Evolutionary conservation across 2,329 filamentous ascomycete species (phyloP).

Genomic region (Sporothrix dimorphospora): DNA sequence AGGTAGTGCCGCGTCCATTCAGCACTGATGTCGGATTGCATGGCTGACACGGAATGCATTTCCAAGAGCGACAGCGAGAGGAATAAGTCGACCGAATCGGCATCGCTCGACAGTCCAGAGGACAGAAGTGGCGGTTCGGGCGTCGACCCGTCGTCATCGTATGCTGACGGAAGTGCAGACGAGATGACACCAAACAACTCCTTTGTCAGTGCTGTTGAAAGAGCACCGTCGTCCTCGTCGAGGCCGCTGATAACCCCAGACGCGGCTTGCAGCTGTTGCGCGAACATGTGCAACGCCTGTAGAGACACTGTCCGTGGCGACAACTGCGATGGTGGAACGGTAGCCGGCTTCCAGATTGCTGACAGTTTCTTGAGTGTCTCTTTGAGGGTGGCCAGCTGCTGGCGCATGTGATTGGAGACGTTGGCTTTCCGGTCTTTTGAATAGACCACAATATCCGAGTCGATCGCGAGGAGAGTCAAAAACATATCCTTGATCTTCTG

Average conservation of each 20-base stretch:
- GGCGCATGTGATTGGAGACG: constrained; percentile 67
- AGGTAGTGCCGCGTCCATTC: constrained; percentile 56
- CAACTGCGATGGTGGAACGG: constrained; percentile 42
- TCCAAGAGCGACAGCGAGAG: constrained; percentile 57
- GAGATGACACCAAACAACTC: constrained; percentile 52
- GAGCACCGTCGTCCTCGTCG: constrained; percentile 46
- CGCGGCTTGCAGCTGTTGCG: constrained; percentile 54
- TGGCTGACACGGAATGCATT: constrained; percentile 53
- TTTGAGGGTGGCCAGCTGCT: constrained; percentile 59
- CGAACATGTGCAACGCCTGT: constrained; percentile 63
- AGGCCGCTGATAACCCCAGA: constrained; percentile 44
- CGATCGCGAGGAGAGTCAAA: constrained; percentile 54
- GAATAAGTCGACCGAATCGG: constrained; percentile 47
- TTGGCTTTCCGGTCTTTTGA: constrained; percentile 68
- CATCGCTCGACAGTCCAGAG: constrained; percentile 40
- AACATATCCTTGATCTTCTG: constrained; percentile 61
- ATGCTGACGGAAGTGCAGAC: constrained; percentile 38
- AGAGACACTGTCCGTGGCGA: constrained; percentile 67
- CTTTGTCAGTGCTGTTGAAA: constrained; percentile 54
- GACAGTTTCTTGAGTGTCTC: constrained; percentile 52
- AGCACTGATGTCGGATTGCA: constrained; percentile 48
- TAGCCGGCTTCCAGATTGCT: constrained; percentile 62
- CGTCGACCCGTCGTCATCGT: constrained; percentile 37
- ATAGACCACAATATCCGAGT: constrained; percentile 62
- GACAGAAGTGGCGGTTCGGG: constrained; percentile 12